A percentile compares a stretch with the other conserved stretches of the same genome.
phyloP scores from a whole-genome alignment of 768 basidiomycete species.

The Myochromella boudieri region DNA sequence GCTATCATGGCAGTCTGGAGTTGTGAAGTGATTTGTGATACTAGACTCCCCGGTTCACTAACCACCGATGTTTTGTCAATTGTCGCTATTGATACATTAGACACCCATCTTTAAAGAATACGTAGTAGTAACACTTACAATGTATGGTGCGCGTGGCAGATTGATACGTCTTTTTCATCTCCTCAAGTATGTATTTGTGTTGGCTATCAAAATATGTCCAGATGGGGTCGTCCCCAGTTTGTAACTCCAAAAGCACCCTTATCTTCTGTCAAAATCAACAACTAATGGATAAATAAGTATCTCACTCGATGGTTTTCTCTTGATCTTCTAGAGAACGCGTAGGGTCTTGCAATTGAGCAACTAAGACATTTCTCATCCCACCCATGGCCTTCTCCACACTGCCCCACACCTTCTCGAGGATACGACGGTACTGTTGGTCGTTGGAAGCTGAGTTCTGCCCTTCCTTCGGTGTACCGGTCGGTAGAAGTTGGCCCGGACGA shows the following conservation, averaged over 20 bases:
- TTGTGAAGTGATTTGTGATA: conserved; percentile 48
- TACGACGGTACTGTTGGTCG: conserved; percentile 83
- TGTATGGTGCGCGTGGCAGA: conserved; percentile 53
- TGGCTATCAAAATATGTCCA: conserved; percentile 97
- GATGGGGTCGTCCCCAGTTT: conserved; percentile 83
- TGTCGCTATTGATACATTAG: conserved; percentile 35
- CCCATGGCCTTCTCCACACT: conserved; percentile 94
- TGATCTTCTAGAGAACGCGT: conserved; percentile 86
- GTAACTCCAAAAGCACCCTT: conserved; percentile 88
- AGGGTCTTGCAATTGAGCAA: conserved; percentile 80
- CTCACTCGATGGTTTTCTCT: conserved; percentile 94
- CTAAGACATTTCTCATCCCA: conserved; percentile 80
- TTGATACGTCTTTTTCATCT: conserved; percentile 65
- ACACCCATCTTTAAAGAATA: conserved; percentile 6
- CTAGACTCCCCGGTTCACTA: conserved; percentile 36
- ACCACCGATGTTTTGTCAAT: conserved; percentile 42
- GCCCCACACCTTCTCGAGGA: conserved; percentile 94
- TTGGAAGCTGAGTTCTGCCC: conserved; percentile 44
- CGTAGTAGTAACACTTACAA: conserved; percentile 33
- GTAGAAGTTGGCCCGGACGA: conserved; percentile 82
- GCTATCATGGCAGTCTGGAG: conserved; percentile 60
- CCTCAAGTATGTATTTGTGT: conserved; percentile 80
- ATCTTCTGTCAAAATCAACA: conserved; percentile 6
- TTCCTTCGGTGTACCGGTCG: conserved; percentile 64
- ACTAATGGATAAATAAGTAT: conserved; percentile 9